Evolutionary conservation across 495 filamentous ascomycete species (phyloP).

Genomic region (Xanthoparmelia taractica): DNA sequence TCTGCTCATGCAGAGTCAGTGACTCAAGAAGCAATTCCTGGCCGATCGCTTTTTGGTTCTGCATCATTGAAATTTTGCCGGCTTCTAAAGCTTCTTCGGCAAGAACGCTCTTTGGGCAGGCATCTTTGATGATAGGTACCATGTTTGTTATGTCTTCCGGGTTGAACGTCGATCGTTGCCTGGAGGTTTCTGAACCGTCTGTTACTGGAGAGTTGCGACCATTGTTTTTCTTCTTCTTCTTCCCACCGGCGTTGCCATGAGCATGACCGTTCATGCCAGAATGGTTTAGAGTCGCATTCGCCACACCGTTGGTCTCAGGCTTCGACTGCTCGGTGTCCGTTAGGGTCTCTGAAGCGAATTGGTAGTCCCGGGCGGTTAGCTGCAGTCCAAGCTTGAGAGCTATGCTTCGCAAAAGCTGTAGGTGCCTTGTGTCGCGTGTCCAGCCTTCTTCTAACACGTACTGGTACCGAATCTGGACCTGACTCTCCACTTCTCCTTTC

Average conservation of each 20-base stretch:
- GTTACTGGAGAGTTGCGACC: constrained; percentile 45
- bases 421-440: constrained; percentile 54
- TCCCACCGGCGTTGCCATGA: constrained; percentile 46
- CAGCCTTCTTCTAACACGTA: constrained; percentile 64
- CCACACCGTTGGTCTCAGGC: constrained; percentile 31
- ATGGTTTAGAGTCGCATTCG: constrained; percentile 29
- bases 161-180: constrained; percentile 52
- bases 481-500: constrained; percentile 58
- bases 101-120: constrained; percentile 74
- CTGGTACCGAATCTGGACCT: constrained; percentile 66
- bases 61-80: constrained; percentile 86
- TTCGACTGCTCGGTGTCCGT: constrained; percentile 36
- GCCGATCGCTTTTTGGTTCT: constrained; percentile 90
- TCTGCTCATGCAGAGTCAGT: constrained; percentile 93
- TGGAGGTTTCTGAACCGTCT: constrained; percentile 34
- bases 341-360: constrained; percentile 49
- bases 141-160: constrained; percentile 85
- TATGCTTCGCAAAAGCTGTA: constrained; percentile 84
- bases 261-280: constrained; percentile 37
- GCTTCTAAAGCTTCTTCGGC: constrained; percentile 95
- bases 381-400: constrained; percentile 88
- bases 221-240: constrained; percentile 66
- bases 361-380: constrained; percentile 72
- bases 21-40: constrained; percentile 94
- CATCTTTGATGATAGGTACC: constrained; percentile 89